phyloP scores from a whole-genome alignment of 768 basidiomycete species.

The Leucosporidium creatinivorum region DNA sequence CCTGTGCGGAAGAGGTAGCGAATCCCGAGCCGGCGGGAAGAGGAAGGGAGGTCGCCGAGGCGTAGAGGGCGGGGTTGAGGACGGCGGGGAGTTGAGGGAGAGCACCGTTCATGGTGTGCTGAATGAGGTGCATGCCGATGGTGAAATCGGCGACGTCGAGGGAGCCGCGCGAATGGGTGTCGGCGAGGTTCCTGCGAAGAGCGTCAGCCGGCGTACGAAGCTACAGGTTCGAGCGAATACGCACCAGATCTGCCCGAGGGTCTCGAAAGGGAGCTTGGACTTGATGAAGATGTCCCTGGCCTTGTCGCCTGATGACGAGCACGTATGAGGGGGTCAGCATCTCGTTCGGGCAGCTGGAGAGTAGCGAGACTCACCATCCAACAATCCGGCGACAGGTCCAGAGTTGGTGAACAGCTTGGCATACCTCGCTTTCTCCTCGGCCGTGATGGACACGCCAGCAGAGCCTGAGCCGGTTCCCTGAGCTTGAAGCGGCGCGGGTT shows the following conservation, averaged over 20 bases:
- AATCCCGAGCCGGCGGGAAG: not conserved
- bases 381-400: slow-evolving; percentile 65
- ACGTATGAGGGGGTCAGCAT: not conserved
- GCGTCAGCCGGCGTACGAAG: not conserved
- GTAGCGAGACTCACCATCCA: slow-evolving; percentile 54
- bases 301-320: slow-evolving; percentile 58
- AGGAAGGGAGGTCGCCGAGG: slow-evolving; percentile 7
- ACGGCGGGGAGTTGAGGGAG: slow-evolving; percentile 21
- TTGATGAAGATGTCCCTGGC: slow-evolving; percentile 85
- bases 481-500: slow-evolving; percentile 19
- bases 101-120: slow-evolving; percentile 55
- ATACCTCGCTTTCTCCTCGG: slow-evolving; percentile 80
- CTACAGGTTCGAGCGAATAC: not conserved
- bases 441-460: slow-evolving; percentile 20
- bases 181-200: slow-evolving; percentile 71
- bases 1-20: slow-evolving; percentile 7
- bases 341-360: not conserved
- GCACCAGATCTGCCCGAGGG: slow-evolving; percentile 86
- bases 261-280: slow-evolving; percentile 76
- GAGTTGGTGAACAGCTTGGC: slow-evolving; percentile 59
- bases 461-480: not conserved
- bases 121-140: slow-evolving; percentile 48
- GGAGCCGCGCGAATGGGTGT: slow-evolving; percentile 81
- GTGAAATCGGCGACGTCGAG: slow-evolving; percentile 88
- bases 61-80: slow-evolving; percentile 31